These are phyloP conservation scores for Neospermospora avenae DNA, from an alignment of 2,329 filamentous ascomycete genomes.

Conservation along the genomic window DNA sequence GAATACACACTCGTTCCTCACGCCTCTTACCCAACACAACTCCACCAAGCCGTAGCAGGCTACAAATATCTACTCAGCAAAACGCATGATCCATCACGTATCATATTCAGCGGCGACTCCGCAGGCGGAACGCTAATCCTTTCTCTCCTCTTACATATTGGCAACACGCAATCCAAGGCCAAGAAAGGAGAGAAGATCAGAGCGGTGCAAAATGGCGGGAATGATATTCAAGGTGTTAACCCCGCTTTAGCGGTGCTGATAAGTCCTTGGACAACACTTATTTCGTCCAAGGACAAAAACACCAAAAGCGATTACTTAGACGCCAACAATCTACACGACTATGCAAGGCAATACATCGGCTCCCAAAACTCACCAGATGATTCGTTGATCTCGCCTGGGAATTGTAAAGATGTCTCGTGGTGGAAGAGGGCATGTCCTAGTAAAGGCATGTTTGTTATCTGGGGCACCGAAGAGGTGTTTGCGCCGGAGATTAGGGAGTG, in stretches of 20 bases:
- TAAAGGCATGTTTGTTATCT: conserved; percentile 66
- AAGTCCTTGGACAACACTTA: conserved; percentile 75
- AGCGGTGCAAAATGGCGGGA: background rate
- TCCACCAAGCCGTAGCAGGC: conserved; percentile 15
- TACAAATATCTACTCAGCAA: conserved; percentile 31
- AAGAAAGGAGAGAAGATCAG: background rate
- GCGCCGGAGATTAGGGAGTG: conserved; percentile 65
- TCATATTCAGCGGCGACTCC: conserved; percentile 76
- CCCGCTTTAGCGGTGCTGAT: conserved; percentile 68
- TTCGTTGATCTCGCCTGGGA: conserved; percentile 65
- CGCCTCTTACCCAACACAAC: conserved; percentile 18
- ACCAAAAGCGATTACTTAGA: conserved; percentile 76
- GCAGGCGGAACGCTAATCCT: conserved; percentile 73
- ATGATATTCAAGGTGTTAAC: conserved; percentile 13
- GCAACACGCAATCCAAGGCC: conserved; percentile 21
- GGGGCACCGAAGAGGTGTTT: conserved; percentile 76
- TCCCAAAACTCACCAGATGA: conserved; percentile 47
- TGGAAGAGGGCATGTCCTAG: conserved; percentile 66
- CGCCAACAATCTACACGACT: conserved; percentile 60
- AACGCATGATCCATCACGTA: conserved; percentile 51
- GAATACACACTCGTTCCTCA: conserved; percentile 22
- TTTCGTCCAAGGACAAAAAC: conserved; percentile 63
- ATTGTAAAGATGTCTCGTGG: conserved; percentile 60
- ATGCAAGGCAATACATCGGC: conserved; percentile 67
- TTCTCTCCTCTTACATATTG: conserved; percentile 67